phyloP scores from a whole-genome alignment of 768 basidiomycete species.

The Trichaptum fuscoviolaceum region DNA sequence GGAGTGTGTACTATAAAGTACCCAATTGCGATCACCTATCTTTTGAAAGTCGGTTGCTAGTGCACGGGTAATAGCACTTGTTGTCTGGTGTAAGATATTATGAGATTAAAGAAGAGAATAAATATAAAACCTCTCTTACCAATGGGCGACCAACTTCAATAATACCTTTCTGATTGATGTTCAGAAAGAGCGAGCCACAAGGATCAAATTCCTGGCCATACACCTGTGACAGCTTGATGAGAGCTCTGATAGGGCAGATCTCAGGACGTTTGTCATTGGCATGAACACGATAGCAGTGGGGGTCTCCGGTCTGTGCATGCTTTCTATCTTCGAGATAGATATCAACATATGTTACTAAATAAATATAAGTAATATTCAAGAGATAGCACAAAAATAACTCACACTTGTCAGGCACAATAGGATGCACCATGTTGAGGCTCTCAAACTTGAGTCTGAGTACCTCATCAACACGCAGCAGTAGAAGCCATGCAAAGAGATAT shows the following conservation, averaged over 20 bases:
- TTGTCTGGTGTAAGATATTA: constrained; percentile 10
- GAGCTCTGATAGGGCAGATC: constrained; percentile 16
- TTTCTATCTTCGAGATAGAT: constrained; percentile 13
- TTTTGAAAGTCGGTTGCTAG: constrained; percentile 15
- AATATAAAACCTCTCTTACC: constrained; percentile 3
- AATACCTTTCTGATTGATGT: constrained; percentile 4
- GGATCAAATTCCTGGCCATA: constrained; percentile 8
- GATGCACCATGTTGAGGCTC: constrained; percentile 12
- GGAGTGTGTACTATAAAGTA: constrained; percentile 18
- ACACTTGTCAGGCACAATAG: no score
- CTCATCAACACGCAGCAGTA: constrained; percentile 17
- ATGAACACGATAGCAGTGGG: constrained; percentile 13
- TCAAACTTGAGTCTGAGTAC: constrained; percentile 15
- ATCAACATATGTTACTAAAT: constrained; percentile 11
- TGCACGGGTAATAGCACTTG: constrained; percentile 11
- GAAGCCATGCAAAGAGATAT: constrained; percentile 18
- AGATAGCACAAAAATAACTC: no score
- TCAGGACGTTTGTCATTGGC: constrained; percentile 17
- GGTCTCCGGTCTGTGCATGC: constrained; percentile 15
- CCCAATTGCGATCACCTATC: constrained; percentile 14
- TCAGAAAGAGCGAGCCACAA: constrained; percentile 13
- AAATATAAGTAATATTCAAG: background rate
- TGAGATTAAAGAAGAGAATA: background rate
- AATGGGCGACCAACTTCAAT: constrained; percentile 2
- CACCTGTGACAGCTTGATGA: constrained; percentile 14